A percentile compares a stretch with the other conserved stretches of the same genome.
phyloP scores from a whole-genome alignment of 2,329 filamentous ascomycete species.

The Tolypocladium cylindrosporum region DNA sequence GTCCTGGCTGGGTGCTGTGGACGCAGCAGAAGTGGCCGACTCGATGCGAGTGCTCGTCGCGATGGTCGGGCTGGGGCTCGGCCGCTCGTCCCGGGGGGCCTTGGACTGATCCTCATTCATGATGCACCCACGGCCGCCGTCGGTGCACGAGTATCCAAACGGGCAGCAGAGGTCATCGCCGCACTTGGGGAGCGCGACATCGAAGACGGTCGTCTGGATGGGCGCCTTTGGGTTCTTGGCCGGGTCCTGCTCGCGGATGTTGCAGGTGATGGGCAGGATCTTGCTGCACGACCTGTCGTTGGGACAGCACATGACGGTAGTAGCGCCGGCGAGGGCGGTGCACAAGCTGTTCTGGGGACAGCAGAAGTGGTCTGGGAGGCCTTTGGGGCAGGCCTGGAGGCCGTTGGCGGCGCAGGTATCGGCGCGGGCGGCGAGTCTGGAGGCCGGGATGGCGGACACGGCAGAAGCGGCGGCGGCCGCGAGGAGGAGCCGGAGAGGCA shows the following conservation, averaged over 20 bases:
- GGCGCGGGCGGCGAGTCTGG: conserved; percentile 30
- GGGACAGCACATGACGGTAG: conserved; percentile 65
- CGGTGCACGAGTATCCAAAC: conserved; percentile 57
- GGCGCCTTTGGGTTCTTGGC: conserved; percentile 43
- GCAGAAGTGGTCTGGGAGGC: conserved; percentile 57
- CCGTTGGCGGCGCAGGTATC: conserved; percentile 39
- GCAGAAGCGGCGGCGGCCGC: not conserved
- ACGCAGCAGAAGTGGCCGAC: conserved; percentile 7
- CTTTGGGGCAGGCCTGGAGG: conserved; percentile 42
- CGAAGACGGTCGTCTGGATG: conserved; percentile 57
- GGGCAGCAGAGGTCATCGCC: conserved; percentile 55
- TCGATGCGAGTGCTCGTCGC: conserved; percentile 13
- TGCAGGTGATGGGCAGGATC: conserved; percentile 56
- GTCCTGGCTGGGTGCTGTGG: conserved; percentile 5
- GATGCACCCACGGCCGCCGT: conserved; percentile 35
- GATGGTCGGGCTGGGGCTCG: conserved; percentile 7
- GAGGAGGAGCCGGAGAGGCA: conserved; percentile 5
- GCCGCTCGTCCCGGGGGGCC: conserved; percentile 19
- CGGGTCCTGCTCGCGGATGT: conserved; percentile 51
- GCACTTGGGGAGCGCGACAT: conserved; percentile 45
- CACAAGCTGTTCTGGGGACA: conserved; percentile 47
- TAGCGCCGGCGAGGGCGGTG: conserved; percentile 49
- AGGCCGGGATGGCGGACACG: conserved; percentile 2
- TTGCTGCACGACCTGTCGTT: conserved; percentile 42
- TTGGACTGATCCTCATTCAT: conserved; percentile 39